A percentile compares a stretch with the other conserved stretches of the same genome.
These are phyloP conservation scores for Sarocladium kiliense DNA, from an alignment of 2,329 filamentous ascomycete genomes.

Conservation along the genomic window DNA sequence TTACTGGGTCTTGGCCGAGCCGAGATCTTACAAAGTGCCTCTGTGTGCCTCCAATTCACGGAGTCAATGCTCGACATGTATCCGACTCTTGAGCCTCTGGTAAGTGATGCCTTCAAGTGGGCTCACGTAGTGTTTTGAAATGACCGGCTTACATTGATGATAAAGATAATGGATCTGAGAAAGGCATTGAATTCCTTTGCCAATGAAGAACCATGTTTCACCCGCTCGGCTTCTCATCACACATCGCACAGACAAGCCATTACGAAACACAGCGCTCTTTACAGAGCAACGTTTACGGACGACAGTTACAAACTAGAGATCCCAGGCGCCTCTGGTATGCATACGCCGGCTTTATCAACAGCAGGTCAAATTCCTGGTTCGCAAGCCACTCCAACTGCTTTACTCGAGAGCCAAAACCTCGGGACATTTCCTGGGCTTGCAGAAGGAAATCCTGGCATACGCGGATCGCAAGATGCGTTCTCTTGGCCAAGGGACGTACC, in stretches of 20 bases:
- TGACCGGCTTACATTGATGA: too few species aligned
- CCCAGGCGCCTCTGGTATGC: background rate
- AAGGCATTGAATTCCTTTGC: background rate
- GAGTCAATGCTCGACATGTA: background rate
- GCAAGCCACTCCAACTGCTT: background rate
- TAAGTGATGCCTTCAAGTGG: background rate
- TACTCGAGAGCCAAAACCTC: background rate
- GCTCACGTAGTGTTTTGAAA: too few species aligned
- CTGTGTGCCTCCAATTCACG: background rate
- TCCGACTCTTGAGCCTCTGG: background rate
- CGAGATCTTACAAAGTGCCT: background rate
- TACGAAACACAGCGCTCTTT: slow-evolving; percentile 8
- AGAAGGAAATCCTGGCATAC: background rate
- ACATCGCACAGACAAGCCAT: background rate
- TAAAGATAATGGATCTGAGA: background rate
- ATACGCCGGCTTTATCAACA: background rate
- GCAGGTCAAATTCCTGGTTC: background rate
- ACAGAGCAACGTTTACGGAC: background rate
- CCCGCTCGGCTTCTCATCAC: background rate
- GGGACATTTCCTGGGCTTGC: background rate
- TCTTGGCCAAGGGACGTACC: background rate
- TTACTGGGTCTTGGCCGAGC: background rate
- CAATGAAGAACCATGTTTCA: background rate
- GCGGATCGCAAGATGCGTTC: background rate
- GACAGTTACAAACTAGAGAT: slow-evolving; percentile 8